Conservation (phyloP, 257 asterid genomes). For the Eustoma russellianum region DNA sequence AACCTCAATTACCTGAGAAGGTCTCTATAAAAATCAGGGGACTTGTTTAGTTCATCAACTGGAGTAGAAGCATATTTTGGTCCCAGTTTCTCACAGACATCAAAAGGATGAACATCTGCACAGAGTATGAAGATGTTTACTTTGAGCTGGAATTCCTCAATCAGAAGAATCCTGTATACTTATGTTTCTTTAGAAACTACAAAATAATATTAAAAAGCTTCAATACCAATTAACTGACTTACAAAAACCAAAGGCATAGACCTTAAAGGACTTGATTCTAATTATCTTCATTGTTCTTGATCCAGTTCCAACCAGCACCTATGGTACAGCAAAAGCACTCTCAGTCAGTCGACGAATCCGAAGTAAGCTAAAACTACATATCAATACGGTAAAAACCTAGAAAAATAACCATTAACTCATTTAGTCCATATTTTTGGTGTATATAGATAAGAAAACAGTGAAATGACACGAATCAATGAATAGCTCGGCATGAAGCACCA, state of each 20-base stretch:
- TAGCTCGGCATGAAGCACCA: no score
- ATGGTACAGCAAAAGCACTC: constrained; percentile 6
- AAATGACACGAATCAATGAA: no score
- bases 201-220: not conserved
- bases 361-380: not conserved
- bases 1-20: constrained; percentile 57
- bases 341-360: not conserved
- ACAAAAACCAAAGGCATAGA: constrained; percentile 98
- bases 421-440: not conserved
- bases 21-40: constrained; percentile 65
- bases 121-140: constrained; percentile 15
- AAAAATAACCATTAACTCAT: not conserved
- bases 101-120: constrained; percentile 86
- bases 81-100: constrained; percentile 87
- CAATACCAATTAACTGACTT: constrained; percentile 27
- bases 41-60: constrained; percentile 52
- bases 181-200: not conserved
- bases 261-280: constrained; percentile 75
- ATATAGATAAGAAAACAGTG: not conserved
- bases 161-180: not conserved
- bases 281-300: constrained; percentile 78
- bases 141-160: not conserved
- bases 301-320: constrained; percentile 99
- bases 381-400: not conserved
- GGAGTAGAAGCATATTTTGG: constrained; percentile 69